These are phyloP conservation scores for Phylloporus arenicola DNA, from an alignment of 768 basidiomycete species.

Conservation along the genomic window DNA sequence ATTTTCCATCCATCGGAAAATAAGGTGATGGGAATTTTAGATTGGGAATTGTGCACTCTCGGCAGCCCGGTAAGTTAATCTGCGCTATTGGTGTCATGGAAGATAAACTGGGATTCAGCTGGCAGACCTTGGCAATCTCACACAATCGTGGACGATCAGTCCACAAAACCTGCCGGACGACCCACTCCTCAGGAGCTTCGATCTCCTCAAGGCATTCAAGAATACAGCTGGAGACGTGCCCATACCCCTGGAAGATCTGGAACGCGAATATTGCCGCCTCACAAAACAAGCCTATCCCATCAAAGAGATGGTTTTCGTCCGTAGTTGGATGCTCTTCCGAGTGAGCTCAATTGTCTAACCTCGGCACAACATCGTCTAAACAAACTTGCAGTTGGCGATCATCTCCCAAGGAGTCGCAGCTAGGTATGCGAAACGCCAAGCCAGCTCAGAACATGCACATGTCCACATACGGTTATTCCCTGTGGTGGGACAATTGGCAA, in stretches of 20 bases:
- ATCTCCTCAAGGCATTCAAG: constrained; percentile 57
- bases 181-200: constrained; percentile 9
- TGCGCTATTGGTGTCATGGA: not conserved
- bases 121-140: constrained; percentile 87
- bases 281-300: constrained; percentile 70
- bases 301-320: constrained; percentile 68
- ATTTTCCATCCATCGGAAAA: constrained; percentile 92
- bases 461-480: constrained; percentile 46
- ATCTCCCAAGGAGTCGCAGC: constrained; percentile 91
- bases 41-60: constrained; percentile 96
- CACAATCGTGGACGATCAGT: constrained; percentile 74
- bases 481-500: constrained; percentile 60
- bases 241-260: constrained; percentile 64
- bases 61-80: constrained; percentile 74
- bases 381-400: constrained; percentile 52
- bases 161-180: constrained; percentile 33
- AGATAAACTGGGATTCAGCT: constrained; percentile 39
- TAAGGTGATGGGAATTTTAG: constrained; percentile 88
- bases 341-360: constrained; percentile 34
- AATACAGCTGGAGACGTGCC: constrained; percentile 52
- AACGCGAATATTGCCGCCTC: constrained; percentile 73
- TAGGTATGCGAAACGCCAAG: constrained; percentile 77
- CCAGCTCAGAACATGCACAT: constrained; percentile 76
- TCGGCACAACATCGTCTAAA: constrained; percentile 1
- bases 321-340: constrained; percentile 82